phyloP scores from a whole-genome alignment of 148 eudicot species.

The Pouteria glomerata region DNA sequence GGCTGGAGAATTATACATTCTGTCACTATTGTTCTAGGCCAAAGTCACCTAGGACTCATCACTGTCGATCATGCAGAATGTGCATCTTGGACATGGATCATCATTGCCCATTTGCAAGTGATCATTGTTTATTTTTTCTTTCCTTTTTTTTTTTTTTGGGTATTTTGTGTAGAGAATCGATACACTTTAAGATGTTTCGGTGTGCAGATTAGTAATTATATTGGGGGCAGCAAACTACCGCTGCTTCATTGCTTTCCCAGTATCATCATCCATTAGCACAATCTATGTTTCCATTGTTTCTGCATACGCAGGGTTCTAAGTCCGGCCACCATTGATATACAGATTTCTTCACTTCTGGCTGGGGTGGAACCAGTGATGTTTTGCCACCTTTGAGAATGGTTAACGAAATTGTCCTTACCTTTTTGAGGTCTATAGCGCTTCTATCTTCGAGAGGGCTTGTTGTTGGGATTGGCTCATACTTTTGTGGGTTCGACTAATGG shows the following conservation, averaged over 20 bases:
- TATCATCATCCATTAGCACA: slow-evolving; percentile 61
- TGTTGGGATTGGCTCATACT: no score
- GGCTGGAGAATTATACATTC: slow-evolving; percentile 67
- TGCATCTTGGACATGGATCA: slow-evolving; percentile 98
- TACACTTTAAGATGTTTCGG: no score
- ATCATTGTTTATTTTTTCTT: not conserved
- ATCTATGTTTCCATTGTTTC: slow-evolving; percentile 56
- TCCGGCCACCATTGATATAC: slow-evolving; percentile 49
- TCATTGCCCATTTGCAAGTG: slow-evolving; percentile 99
- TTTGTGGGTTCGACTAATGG: no score
- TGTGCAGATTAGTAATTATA: slow-evolving; percentile 92
- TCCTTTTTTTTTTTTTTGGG: no score
- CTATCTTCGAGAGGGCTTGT: slow-evolving; percentile 62
- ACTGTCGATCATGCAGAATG: slow-evolving; percentile 85
- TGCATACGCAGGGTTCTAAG: slow-evolving; percentile 35
- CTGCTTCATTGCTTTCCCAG: slow-evolving; percentile 67
- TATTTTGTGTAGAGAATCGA: no score
- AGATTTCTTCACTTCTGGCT: slow-evolving; percentile 12
- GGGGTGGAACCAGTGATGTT: slow-evolving; percentile 15
- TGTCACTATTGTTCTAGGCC: slow-evolving; percentile 83
- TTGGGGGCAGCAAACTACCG: slow-evolving; percentile 86
- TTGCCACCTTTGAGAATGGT: slow-evolving; percentile 23
- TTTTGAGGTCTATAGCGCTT: slow-evolving; percentile 55
- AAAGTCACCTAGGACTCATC: slow-evolving; percentile 86
- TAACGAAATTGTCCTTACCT: slow-evolving; percentile 38